A percentile compares a stretch with the other conserved stretches of the same genome.
Conservation (phyloP, 1,284 basidiomycete species). For the Puccinia triticina region DNA sequence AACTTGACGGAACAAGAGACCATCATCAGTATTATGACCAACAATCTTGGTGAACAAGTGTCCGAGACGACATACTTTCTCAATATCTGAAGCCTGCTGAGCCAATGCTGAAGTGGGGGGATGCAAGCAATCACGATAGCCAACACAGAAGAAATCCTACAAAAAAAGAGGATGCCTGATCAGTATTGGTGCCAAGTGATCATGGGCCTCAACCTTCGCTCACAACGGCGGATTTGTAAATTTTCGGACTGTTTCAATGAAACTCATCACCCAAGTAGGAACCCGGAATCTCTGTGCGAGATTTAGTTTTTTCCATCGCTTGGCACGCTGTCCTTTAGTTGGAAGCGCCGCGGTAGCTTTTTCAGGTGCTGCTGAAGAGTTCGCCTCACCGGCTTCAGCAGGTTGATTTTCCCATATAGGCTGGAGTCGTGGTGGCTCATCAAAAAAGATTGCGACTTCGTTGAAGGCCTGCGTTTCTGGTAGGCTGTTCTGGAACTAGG, state of each 20-base stretch:
- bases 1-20: conserved; percentile 54
- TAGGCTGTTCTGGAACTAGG: not conserved
- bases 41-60: not conserved
- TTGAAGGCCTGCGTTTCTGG: conserved; percentile 8
- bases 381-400: not conserved
- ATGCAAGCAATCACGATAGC: conserved; percentile 62
- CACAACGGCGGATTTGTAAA: conserved; percentile 55
- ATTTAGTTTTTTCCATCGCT: not conserved
- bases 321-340: not conserved
- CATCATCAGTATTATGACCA: not conserved
- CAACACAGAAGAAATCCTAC: conserved; percentile 60
- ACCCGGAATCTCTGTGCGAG: not conserved
- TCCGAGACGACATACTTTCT: conserved; percentile 55
- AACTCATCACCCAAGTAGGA: conserved; percentile 31
- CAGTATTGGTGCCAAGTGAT: conserved; percentile 54
- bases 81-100: conserved; percentile 60
- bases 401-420: conserved; percentile 21
- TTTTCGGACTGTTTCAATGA: conserved; percentile 50
- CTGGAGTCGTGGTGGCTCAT: conserved; percentile 17
- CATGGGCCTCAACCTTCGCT: conserved; percentile 25
- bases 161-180: conserved; percentile 58
- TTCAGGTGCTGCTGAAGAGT: not conserved
- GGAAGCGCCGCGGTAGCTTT: not conserved
- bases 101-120: conserved; percentile 60
- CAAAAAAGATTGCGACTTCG: not conserved